Evolutionary conservation across 495 filamentous ascomycete species (phyloP).

Genomic region (Recurvomyces mirabilis): DNA sequence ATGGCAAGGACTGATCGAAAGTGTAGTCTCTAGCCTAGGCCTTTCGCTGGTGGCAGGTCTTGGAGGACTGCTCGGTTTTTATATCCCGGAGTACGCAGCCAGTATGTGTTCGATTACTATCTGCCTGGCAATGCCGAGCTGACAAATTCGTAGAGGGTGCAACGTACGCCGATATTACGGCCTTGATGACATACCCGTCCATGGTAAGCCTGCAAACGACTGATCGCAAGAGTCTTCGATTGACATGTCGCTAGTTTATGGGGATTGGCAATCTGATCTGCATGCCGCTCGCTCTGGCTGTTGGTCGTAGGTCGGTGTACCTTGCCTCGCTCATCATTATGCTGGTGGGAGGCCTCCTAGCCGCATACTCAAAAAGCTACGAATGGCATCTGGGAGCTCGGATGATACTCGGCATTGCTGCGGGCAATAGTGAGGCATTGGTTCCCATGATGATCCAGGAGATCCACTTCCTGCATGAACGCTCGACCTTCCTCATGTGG

Average conservation of each 20-base stretch:
- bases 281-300: slow-evolving; percentile 34
- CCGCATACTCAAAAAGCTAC: slow-evolving; percentile 8
- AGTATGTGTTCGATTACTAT: neutral
- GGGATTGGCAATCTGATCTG: slow-evolving; percentile 35
- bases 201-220: too few species aligned
- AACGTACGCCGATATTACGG: slow-evolving; percentile 11
- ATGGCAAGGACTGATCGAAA: too few species aligned
- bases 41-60: slow-evolving; percentile 3
- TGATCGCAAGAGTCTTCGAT: too few species aligned
- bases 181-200: slow-evolving; percentile 28
- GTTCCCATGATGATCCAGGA: slow-evolving; percentile 36
- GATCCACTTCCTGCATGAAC: slow-evolving; percentile 25
- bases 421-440: slow-evolving; percentile 30
- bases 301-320: slow-evolving; percentile 33
- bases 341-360: slow-evolving; percentile 5
- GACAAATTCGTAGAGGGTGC: neutral
- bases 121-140: too few species aligned
- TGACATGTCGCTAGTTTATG: slow-evolving; percentile 19
- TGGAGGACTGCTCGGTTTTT: slow-evolving; percentile 5
- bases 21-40: slow-evolving; percentile 1
- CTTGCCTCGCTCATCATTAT: slow-evolving; percentile 27
- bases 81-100: slow-evolving; percentile 2
- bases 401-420: slow-evolving; percentile 29
- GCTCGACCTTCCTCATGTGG: slow-evolving; percentile 26
- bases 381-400: slow-evolving; percentile 21